Evolutionary conservation across 2,329 filamentous ascomycete genomes (phyloP), one percentile per base, ranked within the genome.

Genomic region (Cercospora zeina): DNA sequence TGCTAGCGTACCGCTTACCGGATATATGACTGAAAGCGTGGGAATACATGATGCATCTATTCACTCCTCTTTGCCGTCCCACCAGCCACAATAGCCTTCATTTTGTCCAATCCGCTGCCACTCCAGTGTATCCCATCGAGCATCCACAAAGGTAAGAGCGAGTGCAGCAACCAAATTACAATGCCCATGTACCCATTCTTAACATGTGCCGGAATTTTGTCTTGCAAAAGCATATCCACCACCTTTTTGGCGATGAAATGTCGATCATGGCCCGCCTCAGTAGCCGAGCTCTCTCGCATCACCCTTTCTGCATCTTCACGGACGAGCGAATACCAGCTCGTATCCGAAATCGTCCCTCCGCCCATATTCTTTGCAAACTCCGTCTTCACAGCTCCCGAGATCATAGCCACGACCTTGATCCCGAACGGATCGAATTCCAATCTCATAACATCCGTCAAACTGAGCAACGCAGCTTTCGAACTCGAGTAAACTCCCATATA

Each of bases 241-340:
- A 61, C 61, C 13, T 33, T 49, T 14, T 45, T 33, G 27, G 67
- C 67, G 9, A 66, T 50, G 11, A 47, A 16, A 49, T 58, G 50
- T 42, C 62, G 51, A 59, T 69, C 67, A 50, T 61, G 57, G 4
- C 57, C 61, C 4, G 42, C 64, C 34, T 34, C 56, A 34, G 27
- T 47, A 4, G 30, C 36, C 36, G 62, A 27, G n/a, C 45, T 36
- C 7, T 50, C 50, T 1, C 51, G 16, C 65, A 64, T 63, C 30
- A 54, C 47, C 14, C 30, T 50, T 34, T 68, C 65, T 9, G 59
- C 59, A 11, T 82, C 78, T 1, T 72, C 73, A 33, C 78, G 77
- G 45, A 85, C 76, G 0, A 81, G 79, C 31, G 76, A 65, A 70
- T 84, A 85, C 30, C 82, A 73, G 0, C 79, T 82, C 42, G 75